Conservation (phyloP, 2,329 filamentous ascomycete species). For the Aspergillus sp. region DNA sequence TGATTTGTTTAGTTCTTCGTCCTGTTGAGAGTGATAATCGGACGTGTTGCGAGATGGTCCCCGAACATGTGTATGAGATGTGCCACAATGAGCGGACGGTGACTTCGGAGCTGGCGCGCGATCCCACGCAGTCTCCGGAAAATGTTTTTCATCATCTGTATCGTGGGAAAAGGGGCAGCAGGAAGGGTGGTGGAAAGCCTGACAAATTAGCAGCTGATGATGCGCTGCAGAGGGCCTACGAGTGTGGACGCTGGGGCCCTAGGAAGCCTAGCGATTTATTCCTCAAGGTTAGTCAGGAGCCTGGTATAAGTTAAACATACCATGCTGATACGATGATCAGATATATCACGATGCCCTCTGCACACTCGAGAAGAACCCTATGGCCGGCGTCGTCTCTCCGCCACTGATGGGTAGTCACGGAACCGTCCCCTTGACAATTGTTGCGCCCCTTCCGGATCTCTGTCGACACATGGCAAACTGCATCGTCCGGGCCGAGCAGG, state of each 20-base stretch:
- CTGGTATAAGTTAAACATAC: too few species aligned
- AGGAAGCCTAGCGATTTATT: conserved; percentile 60
- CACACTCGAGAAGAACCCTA: conserved; percentile 29
- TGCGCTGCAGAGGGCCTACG: conserved; percentile 43
- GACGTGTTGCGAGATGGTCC: conserved; percentile 27
- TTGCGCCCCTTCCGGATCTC: conserved; percentile 62
- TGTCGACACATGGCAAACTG: conserved; percentile 67
- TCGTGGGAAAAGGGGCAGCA: conserved; percentile 25
- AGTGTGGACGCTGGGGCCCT: conserved; percentile 61
- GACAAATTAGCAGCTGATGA: conserved; percentile 11
- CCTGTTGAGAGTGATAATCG: conserved; percentile 11
- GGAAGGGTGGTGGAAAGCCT: conserved; percentile 10
- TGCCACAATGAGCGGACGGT: conserved; percentile 50
- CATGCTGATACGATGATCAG: conserved; percentile 20
- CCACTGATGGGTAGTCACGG: conserved; percentile 55
- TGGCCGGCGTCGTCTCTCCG: conserved; percentile 48
- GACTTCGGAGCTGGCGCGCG: conserved; percentile 48
- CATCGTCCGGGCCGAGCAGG: conserved; percentile 62
- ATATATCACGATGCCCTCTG: conserved; percentile 58
- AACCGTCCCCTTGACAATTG: conserved; percentile 58
- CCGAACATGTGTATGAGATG: conserved; percentile 43
- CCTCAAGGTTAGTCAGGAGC: conserved; percentile 40
- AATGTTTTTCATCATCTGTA: conserved; percentile 49
- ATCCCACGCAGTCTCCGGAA: conserved; percentile 45
- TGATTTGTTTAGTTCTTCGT: conserved; percentile 4